Evolutionary conservation across 2,329 filamentous ascomycete genomes (phyloP), one percentile per base, ranked within the genome.

Genomic region (Fusarium proliferatum): DNA sequence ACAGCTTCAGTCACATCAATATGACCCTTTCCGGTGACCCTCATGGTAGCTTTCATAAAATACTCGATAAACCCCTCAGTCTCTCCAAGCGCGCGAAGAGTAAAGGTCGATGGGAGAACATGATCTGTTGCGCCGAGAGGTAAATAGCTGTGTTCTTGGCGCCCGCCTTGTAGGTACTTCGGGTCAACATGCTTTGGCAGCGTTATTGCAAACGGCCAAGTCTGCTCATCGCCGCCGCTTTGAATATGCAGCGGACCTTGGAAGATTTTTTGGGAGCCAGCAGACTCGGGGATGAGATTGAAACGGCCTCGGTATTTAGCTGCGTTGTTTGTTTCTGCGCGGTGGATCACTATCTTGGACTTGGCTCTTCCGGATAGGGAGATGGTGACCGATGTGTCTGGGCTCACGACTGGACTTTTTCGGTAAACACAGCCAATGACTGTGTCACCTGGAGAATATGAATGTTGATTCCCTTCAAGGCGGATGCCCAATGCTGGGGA

Each of bases 171-270:
- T 45, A 48, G 16, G n/a, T 34, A 43, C 28, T 5, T 48, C 26
- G 28, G 63, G 45, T 51, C 65, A 6, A 67, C 77, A 64, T 57
- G 64, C 11, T 61, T 66, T 0, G 81, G 81, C 8, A 83, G 61
- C 1, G 67, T 64, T 4, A 83, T 64, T 0, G 77, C 66, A 45
- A 83, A 83, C 2, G 78, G 74, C 81, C 81, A 83, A 1, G 56
- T 39, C 4, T 61, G 61, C 16, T 69, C 64, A 13, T 67, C 55
- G 11, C 58, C 66, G 7, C 30, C 19, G 4, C 36, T 49, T 23
- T 72, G 69, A 26, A 80, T 74, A 39, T 81, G 79, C 3, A 81
- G 9, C 0, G 79, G 80, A 0, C 80, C 80, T 8, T 74, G 55
- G 30, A 75, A 76, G 12, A 75, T 58, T 10, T 52, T 64, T 17